Base-by-base conservation (phyloP, 768 basidiomycete genomes). In the Lyophyllum atratum region DNA sequence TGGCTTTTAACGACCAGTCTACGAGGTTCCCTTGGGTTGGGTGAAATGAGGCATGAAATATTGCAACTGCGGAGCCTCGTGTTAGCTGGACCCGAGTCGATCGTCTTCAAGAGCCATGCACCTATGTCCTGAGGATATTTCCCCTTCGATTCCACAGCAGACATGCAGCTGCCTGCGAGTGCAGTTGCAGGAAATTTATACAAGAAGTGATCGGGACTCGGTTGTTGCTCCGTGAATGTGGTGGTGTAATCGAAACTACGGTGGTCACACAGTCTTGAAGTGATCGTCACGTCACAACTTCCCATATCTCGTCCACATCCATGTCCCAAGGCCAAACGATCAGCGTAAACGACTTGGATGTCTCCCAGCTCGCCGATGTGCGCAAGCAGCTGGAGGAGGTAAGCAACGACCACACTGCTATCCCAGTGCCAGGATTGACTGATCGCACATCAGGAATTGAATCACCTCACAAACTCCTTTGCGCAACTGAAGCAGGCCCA, bases 381-480 rank as follows among this genome's bases (percentile, higher is more conserved):
- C 85, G 89, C 63, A 85, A 88, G 59, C 96, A 98, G 70, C 80
- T 99, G 0, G 95, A 99, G 66, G 93, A 97, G 75, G 96, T 92
- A 53, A 59, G 75, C n/a, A 42, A 42, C 15, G 0, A 1, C 29
- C 19, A 11, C 25, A 40, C 39, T 19, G 40, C 31, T 15, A 31
- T 22, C 46, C 59, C 61, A 56, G 60, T 33, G 25, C 21, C 29
- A 19, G n/a, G 39, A 39, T 19, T 24, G 39, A 24, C 49, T 29
- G 31, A 49, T 49, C 52, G 21, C 25, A 21, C 70, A 25, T 19
- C 70, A 98, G 95, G 96, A 99, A 80, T 74, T 99, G 46, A 89
- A 85, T 55, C 95, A 97, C 69, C 78, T 98, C 47, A 92, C 95
- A 11, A 90, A 84, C 64, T 96, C 95, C 29, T 98, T 95, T 68